Conservation (phyloP, 2,329 filamentous ascomycete genomes). For the Cercospora sp. region DNA sequence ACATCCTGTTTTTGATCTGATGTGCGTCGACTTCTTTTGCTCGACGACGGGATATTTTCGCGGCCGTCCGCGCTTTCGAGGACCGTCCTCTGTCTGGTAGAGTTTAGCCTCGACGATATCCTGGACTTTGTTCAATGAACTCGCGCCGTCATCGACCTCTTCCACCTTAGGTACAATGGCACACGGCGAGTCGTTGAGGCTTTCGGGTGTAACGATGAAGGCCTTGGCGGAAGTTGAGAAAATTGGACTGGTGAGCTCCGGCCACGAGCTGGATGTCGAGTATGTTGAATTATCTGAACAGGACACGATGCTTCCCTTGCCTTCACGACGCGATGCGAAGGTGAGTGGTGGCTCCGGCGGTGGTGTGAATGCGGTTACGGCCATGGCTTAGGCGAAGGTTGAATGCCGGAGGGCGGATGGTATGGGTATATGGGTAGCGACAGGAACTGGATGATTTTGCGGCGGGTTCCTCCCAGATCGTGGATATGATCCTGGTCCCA, state of each 20-base stretch:
- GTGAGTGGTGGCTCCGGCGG: neutral
- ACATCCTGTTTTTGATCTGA: slow-evolving; percentile 61
- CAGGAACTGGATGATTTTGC: slow-evolving; percentile 8
- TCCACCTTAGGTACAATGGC: slow-evolving; percentile 54
- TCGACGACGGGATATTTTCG: slow-evolving; percentile 71
- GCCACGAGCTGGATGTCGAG: slow-evolving; percentile 23
- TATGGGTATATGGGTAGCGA: slow-evolving; percentile 13
- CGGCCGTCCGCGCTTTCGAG: slow-evolving; percentile 67
- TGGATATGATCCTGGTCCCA: neutral
- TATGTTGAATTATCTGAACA: slow-evolving; percentile 14
- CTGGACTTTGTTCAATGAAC: slow-evolving; percentile 41
- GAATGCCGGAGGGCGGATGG: slow-evolving; percentile 11
- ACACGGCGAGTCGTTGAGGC: slow-evolving; percentile 25
- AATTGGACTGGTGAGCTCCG: slow-evolving; percentile 18
- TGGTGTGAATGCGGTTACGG: slow-evolving; percentile 9
- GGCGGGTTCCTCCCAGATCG: neutral
- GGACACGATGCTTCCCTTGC: slow-evolving; percentile 16
- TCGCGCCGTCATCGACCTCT: slow-evolving; percentile 52
- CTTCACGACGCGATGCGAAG: neutral
- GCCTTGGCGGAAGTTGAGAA: slow-evolving; percentile 5
- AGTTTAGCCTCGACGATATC: slow-evolving; percentile 33
- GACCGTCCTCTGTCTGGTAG: slow-evolving; percentile 39
- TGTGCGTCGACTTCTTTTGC: slow-evolving; percentile 73
- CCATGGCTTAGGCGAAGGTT: slow-evolving; percentile 19
- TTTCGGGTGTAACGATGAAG: slow-evolving; percentile 19